These are phyloP conservation scores for Backusella tuberculispora DNA, from an alignment of 192 early-diverging fungal genomes.

Conservation along the genomic window DNA sequence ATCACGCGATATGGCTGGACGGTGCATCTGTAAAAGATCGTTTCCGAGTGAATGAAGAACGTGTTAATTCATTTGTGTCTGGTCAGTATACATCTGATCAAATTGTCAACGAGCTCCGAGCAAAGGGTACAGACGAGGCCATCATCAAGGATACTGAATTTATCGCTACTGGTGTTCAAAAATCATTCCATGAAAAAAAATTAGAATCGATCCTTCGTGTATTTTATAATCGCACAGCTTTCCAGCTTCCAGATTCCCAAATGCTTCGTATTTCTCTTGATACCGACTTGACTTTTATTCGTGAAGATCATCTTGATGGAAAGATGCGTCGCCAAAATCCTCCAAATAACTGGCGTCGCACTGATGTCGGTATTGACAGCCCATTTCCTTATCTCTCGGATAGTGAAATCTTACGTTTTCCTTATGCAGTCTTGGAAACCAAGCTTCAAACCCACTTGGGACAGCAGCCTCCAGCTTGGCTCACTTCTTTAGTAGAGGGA, in stretches of 20 bases:
- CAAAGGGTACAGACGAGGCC: slow-evolving; percentile 56
- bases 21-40: slow-evolving; percentile 79
- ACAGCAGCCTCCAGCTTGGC: slow-evolving; percentile 75
- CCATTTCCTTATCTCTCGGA: slow-evolving; percentile 79
- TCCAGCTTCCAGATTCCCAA: slow-evolving; percentile 95
- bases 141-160: slow-evolving; percentile 50
- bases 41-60: slow-evolving; percentile 91
- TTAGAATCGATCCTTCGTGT: slow-evolving; percentile 87
- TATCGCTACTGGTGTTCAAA: slow-evolving; percentile 76
- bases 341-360: slow-evolving; percentile 90
- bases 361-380: slow-evolving; percentile 78
- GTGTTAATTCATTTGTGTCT: slow-evolving; percentile 82
- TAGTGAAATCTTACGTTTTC: slow-evolving; percentile 85
- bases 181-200: slow-evolving; percentile 66
- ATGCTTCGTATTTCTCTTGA: slow-evolving; percentile 93
- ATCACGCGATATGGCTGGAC: slow-evolving; percentile 62
- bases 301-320: slow-evolving; percentile 85
- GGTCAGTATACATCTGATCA: slow-evolving; percentile 79
- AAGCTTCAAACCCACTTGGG: slow-evolving; percentile 77
- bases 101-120: slow-evolving; percentile 75
- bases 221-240: slow-evolving; percentile 97
- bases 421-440: slow-evolving; percentile 93
- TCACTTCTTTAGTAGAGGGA: slow-evolving; percentile 71
- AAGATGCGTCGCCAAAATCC: slow-evolving; percentile 59
- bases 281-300: slow-evolving; percentile 93